Evolutionary conservation across 176 grass and related monocot species (phyloP).

Genomic region (Avena sativa): DNA sequence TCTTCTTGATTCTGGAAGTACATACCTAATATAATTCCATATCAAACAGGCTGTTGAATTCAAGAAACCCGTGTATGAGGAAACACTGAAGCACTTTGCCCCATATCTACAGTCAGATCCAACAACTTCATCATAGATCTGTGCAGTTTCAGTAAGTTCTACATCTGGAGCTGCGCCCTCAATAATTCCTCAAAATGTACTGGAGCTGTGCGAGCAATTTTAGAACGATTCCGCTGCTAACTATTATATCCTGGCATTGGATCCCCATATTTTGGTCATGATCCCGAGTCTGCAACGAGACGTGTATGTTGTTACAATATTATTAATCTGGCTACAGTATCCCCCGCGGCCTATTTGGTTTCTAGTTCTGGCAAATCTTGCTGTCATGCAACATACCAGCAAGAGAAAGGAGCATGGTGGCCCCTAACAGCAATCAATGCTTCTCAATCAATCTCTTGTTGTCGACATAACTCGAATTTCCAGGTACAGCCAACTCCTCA

Average conservation of each 20-base stretch:
- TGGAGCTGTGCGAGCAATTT: background rate
- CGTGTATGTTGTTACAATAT: background rate
- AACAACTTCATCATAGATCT: conserved; percentile 33
- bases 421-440: background rate
- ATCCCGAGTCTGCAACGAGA: background rate
- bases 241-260: background rate
- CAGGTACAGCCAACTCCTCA: too few relatives aligned
- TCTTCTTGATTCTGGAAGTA: too few relatives aligned
- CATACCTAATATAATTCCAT: conserved; percentile 38
- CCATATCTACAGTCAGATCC: conserved; percentile 69
- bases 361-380: background rate
- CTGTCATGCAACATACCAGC: background rate
- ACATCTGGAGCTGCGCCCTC: background rate
- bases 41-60: conserved; percentile 79
- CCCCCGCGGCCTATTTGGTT: background rate
- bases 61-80: conserved; percentile 91
- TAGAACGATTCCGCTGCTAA: background rate
- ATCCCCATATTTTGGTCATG: background rate
- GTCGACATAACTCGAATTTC: too few relatives aligned
- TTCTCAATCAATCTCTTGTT: background rate
- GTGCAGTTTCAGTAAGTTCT: background rate
- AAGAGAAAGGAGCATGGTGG: background rate
- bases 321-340: background rate
- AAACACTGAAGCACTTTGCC: conserved; percentile 71
- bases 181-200: conserved; percentile 20